Base-by-base conservation (phyloP, 441 rosid genomes). In the Erodium trifolium region DNA sequence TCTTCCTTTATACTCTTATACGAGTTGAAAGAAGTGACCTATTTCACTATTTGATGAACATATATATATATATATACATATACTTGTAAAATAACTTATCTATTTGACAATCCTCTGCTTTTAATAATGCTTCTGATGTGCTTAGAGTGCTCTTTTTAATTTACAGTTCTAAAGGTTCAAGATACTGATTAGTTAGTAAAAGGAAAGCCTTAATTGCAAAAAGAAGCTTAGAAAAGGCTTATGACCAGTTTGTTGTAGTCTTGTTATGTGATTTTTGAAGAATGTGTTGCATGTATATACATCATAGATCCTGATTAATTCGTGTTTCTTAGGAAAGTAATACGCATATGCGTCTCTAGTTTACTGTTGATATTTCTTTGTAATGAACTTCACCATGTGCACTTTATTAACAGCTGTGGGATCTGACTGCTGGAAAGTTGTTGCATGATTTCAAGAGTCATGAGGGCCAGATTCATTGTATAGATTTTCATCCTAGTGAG, bases 381-480 rank as follows among this genome's bases (percentile, higher is more conserved):
- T 16, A 55, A 27, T 73, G 18, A 67, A 34, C 63, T 35, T 67
- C 72, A 1, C 45, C 63, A 51, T 66, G 66, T 70, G 18, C 51
- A 31, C 64, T 68, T 16, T 67, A 73, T 67, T 18, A 67, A 74
- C 75, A 95, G 99, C 85, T 92, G 14, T 95, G 99, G 99, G 99
- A 95, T 81, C 86, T 95, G 85, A 95, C 99, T 73, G 99, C 99
- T 78, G 99, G 99, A 76, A 95, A 95, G 83, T 80, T 95, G 73
- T 76, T 95, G 87, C 98, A 92, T 66, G 98, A 95, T 75, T 95
- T 95, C 78, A 95, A 92, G 83, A 71, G 71, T 76, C 98, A 92
- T 72, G 99, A 92, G 77, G 98, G 99, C 73, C 88, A 88, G 78
- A 76, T 95, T 80, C 92, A 90, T 80, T 84, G 95, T 85, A 81